Evolutionary conservation across 2,329 filamentous ascomycete species (phyloP).

Genomic region (Coniochaeta ligniaria): DNA sequence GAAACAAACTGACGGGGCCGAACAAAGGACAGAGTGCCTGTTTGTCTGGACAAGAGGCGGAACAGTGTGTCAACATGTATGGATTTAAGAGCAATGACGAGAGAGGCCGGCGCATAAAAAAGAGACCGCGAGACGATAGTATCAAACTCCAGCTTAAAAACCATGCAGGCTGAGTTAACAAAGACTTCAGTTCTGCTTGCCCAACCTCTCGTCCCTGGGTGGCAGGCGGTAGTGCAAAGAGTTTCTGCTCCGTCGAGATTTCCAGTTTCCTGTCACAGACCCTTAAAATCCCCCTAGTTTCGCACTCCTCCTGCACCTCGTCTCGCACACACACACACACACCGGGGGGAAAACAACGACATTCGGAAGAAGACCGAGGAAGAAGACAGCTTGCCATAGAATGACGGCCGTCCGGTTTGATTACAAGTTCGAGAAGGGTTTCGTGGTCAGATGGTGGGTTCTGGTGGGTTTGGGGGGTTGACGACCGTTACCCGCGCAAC

Average conservation of each 20-base stretch:
- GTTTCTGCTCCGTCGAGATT: not conserved
- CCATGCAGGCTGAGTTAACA: slow-evolving; percentile 3
- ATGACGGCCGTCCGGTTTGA: not conserved
- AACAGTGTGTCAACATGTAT: not conserved
- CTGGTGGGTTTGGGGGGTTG: not conserved
- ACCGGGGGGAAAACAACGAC: not conserved
- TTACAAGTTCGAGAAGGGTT: not conserved
- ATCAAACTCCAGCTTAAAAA: slow-evolving; percentile 3
- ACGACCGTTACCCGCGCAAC: not conserved
- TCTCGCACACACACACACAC: not conserved
- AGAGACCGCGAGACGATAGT: not conserved
- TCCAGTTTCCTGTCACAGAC: slow-evolving; percentile 1
- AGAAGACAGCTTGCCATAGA: not conserved
- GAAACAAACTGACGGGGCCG: not conserved
- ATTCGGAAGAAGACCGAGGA: slow-evolving; percentile 1
- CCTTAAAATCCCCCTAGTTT: not conserved
- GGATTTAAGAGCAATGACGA: slow-evolving; percentile 1
- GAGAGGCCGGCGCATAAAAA: slow-evolving; percentile 1
- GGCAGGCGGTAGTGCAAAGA: not conserved
- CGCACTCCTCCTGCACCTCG: not conserved
- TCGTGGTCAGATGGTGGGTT: not conserved
- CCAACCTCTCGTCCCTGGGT: not conserved
- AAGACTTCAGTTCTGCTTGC: slow-evolving; percentile 1
- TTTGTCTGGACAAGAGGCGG: not conserved
- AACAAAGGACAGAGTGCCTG: not conserved